Percentiles rank a stretch among this genome's conserved stretches.
phyloP scores from a whole-genome alignment of 306 rosid genomes.

The Rosa lucieae region DNA sequence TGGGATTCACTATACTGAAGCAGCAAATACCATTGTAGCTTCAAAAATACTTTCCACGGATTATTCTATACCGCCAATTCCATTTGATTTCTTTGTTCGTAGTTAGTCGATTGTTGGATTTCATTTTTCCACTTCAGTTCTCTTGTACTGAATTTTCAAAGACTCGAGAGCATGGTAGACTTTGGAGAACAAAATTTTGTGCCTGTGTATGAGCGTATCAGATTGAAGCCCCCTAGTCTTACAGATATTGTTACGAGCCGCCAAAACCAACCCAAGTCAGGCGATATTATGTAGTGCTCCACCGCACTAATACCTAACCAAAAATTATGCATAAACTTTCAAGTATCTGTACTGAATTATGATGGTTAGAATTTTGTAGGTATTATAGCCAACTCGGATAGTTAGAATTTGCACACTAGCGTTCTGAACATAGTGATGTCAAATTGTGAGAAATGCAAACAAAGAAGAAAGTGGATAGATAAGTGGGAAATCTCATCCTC shows the following conservation, averaged over 20 bases:
- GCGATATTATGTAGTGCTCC: too few relatives aligned
- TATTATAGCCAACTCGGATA: neutral
- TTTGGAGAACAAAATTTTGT: neutral
- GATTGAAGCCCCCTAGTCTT: neutral
- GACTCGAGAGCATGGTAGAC: neutral
- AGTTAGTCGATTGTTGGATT: constrained; percentile 19
- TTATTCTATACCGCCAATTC: constrained; percentile 63
- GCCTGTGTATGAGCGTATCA: neutral
- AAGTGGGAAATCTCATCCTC: too few relatives aligned
- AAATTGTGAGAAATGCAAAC: neutral
- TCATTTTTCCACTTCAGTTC: neutral
- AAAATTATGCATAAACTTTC: neutral
- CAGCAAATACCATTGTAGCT: constrained; percentile 66
- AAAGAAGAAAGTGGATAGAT: too few relatives aligned
- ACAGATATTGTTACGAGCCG: neutral
- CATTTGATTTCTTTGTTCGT: constrained; percentile 71
- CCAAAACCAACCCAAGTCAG: neutral
- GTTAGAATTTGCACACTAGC: neutral
- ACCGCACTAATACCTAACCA: neutral
- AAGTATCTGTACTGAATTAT: neutral
- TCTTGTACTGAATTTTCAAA: neutral
- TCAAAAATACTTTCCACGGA: constrained; percentile 58
- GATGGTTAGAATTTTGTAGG: neutral
- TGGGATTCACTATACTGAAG: constrained; percentile 76
- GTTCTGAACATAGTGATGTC: neutral